Percentiles rank a stretch among this genome's conserved stretches.
phyloP scores from a whole-genome alignment of 176 grass and related monocot species.

The Triticum timopheevii region DNA sequence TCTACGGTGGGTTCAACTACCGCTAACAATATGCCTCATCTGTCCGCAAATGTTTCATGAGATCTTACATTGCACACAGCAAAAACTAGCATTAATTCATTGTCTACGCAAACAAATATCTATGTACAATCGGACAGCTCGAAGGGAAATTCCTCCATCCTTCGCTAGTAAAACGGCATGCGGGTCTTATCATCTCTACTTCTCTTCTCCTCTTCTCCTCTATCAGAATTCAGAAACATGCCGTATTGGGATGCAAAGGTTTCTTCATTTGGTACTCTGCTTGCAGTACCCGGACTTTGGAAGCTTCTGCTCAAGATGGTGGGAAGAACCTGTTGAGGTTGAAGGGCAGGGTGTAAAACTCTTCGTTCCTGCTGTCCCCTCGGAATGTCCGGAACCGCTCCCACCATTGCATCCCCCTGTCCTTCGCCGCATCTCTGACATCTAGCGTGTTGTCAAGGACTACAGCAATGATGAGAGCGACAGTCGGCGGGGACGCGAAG shows the following conservation, averaged over 20 bases:
- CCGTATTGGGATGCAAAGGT: neutral
- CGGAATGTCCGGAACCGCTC: slow-evolving; percentile 71
- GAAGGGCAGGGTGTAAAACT: slow-evolving; percentile 95
- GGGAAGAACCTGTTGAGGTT: slow-evolving; percentile 92
- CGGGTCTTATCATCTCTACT: neutral
- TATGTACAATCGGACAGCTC: slow-evolving; percentile 41
- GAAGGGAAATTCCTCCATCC: neutral
- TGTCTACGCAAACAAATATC: neutral
- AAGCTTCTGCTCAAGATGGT: slow-evolving; percentile 38
- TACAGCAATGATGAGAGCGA: slow-evolving; percentile 70
- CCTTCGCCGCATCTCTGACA: slow-evolving; percentile 56
- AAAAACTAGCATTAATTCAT: neutral
- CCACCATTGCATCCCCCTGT: slow-evolving; percentile 97
- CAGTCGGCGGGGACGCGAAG: slow-evolving; percentile 84
- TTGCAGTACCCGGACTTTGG: neutral
- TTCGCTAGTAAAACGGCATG: neutral
- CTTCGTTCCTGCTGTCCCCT: slow-evolving; percentile 81
- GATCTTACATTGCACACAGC: neutral
- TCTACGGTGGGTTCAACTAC: neutral
- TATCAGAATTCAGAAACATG: neutral
- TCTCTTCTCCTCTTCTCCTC: neutral
- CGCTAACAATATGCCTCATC: neutral
- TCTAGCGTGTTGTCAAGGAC: slow-evolving; percentile 92
- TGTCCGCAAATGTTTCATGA: neutral
- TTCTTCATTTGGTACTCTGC: neutral